phyloP scores from a whole-genome alignment of 768 basidiomycete genomes.

The Tricholoma flavovirens region DNA sequence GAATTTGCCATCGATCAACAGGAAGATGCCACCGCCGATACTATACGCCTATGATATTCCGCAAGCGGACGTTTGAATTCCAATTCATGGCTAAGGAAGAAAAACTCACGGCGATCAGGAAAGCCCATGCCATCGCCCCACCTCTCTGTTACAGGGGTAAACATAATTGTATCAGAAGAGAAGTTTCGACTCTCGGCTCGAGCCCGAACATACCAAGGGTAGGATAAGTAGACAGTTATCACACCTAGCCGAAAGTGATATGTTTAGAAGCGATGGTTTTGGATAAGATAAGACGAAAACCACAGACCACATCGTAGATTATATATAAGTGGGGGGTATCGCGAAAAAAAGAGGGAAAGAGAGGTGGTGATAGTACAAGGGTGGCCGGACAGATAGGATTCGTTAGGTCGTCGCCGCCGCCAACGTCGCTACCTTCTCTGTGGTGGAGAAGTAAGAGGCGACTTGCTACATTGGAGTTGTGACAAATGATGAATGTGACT shows the following conservation, averaged over 20 bases:
- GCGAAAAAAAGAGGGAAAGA: constrained; percentile 12
- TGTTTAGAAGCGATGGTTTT: constrained; percentile 6
- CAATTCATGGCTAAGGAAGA: neutral
- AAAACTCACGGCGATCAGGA: constrained; percentile 51
- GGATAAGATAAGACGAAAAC: constrained; percentile 16
- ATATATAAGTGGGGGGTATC: constrained; percentile 14
- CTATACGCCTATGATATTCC: constrained; percentile 48
- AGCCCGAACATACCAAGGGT: constrained; percentile 50
- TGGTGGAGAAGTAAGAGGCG: constrained; percentile 1
- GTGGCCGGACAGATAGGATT: constrained; percentile 7
- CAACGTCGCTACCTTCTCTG: constrained; percentile 9
- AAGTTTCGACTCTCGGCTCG: constrained; percentile 9
- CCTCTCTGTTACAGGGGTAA: constrained; percentile 42
- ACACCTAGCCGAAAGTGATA: constrained; percentile 43
- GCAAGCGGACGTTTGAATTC: neutral
- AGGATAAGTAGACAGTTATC: constrained; percentile 74
- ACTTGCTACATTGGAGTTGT: neutral
- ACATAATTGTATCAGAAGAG: constrained; percentile 20
- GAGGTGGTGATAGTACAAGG: neutral
- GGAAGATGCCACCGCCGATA: constrained; percentile 57
- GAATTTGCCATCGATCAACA: constrained; percentile 56
- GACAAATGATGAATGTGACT: constrained; percentile 11
- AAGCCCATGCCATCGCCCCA: constrained; percentile 68
- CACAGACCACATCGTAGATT: constrained; percentile 25
- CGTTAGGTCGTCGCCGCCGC: constrained; percentile 6